Base-by-base conservation (phyloP, 164 flowering plant species). In the Annona squamosa region DNA sequence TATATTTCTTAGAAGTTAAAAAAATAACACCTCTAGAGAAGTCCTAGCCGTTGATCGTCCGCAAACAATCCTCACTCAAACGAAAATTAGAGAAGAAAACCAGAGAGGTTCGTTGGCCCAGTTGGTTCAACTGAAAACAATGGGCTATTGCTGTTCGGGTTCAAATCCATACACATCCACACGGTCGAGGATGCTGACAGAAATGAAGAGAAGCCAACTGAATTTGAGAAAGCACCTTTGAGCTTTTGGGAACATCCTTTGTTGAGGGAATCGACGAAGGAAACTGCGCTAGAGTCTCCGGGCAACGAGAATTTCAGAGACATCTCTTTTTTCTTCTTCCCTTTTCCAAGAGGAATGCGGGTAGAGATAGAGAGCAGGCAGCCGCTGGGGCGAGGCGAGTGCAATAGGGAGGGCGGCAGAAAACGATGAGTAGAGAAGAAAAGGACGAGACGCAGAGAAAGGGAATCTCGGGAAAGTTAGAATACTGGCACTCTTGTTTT, bases 221-320 rank as follows among this genome's bases (percentile, higher is more conserved):
- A 26, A 26, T 26, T 26, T 26, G 37, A 73, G 70, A 12, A 19
- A 2, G 41, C 17, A 91, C 97, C 97, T 90, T 83, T 83, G 56
- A 82, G 79, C 79, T 84, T 87, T 72, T 74, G 79, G 71, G 78
- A 77, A 65, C 70, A 74, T 63, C 85, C 79, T 70, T 83, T 84
- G 69, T 82, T 48, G 41, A 26, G 37, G 37, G 89, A 79, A 67
- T 87, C 91, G 79, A 83, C 70, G 84, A 91, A 90, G 57, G 88
- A 90, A 47, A 85, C 48, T 2, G 83, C 73, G 73, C 82, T 85
- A 70, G 89, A 66, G 74, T 88, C 90, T 68, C 86, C 75, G 0
- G 90, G 89, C n/a, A 85, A 70, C 0, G 84, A 68, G 68, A 86
- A 74, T 77, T 83, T 91, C 67, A 91, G 74, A 75, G 94, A 86